Evolutionary conservation across 1,284 basidiomycete genomes (phyloP).

Genomic region (Leccinum pseudoinsigne): DNA sequence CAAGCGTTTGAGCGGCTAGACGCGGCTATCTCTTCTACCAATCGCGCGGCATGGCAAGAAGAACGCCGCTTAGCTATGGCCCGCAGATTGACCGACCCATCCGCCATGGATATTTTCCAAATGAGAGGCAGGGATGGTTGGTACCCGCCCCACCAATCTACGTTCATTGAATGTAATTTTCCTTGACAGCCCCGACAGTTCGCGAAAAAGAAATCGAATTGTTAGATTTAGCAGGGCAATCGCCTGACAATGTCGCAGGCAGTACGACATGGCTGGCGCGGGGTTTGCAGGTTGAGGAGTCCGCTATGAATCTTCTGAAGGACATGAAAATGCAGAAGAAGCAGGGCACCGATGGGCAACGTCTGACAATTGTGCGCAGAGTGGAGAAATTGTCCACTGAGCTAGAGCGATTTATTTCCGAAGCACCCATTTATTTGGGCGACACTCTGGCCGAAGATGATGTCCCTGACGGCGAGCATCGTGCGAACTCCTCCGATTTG

Average conservation of each 20-base stretch:
- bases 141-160: too few relatives aligned
- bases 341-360: background rate
- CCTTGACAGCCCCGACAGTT: background rate
- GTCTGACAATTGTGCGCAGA: background rate
- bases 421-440: background rate
- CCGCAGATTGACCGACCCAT: background rate
- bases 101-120: background rate
- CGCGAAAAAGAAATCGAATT: background rate
- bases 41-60: background rate
- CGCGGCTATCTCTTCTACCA: background rate
- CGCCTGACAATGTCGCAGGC: background rate
- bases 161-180: background rate
- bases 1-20: background rate
- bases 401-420: background rate
- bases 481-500: background rate
- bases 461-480: background rate
- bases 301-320: background rate
- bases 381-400: background rate
- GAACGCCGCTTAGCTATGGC: background rate
- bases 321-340: background rate
- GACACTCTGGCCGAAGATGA: background rate
- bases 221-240: background rate
- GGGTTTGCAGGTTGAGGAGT: background rate
- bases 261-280: background rate
- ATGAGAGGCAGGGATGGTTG: background rate